These are phyloP conservation scores for Lepiota brunneoincarnata DNA, from an alignment of 768 basidiomycete genomes.

Conservation along the genomic window DNA sequence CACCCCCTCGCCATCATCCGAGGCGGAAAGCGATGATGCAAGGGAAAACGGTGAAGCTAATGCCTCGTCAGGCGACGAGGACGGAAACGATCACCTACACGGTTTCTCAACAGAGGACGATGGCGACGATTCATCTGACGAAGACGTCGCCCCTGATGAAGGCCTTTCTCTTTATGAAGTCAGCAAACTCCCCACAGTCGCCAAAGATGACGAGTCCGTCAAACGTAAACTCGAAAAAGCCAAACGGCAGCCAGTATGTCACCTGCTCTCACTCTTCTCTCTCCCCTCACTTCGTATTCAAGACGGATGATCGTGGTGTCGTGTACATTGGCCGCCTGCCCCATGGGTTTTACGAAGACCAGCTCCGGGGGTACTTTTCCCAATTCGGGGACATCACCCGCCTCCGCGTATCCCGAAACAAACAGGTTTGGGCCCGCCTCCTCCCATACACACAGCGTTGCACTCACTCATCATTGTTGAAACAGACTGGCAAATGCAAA, in stretches of 20 bases:
- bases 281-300: conserved; percentile 4
- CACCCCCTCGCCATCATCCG: neutral
- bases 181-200: conserved; percentile 75
- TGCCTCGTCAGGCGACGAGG: conserved; percentile 17
- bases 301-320: conserved; percentile 73
- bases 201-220: conserved; percentile 84
- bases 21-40: neutral
- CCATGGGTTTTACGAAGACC: conserved; percentile 96
- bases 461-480: conserved; percentile 4
- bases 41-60: conserved; percentile 1
- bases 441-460: neutral
- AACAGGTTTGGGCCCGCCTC: conserved; percentile 54
- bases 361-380: conserved; percentile 88
- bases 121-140: conserved; percentile 72
- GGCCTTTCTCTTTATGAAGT: conserved; percentile 58
- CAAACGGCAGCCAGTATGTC: conserved; percentile 63
- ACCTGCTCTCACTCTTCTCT: neutral
- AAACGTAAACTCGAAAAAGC: conserved; percentile 61
- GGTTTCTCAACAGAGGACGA: conserved; percentile 80
- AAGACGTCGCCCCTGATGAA: conserved; percentile 51
- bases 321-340: conserved; percentile 89
- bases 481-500: conserved; percentile 92
- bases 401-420: conserved; percentile 88
- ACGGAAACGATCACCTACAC: conserved; percentile 46
- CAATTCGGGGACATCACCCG: conserved; percentile 93